Evolutionary conservation across 495 filamentous ascomycete species (phyloP), one percentile per base, ranked within the genome.

Genomic region (Chaetomium tenue): DNA sequence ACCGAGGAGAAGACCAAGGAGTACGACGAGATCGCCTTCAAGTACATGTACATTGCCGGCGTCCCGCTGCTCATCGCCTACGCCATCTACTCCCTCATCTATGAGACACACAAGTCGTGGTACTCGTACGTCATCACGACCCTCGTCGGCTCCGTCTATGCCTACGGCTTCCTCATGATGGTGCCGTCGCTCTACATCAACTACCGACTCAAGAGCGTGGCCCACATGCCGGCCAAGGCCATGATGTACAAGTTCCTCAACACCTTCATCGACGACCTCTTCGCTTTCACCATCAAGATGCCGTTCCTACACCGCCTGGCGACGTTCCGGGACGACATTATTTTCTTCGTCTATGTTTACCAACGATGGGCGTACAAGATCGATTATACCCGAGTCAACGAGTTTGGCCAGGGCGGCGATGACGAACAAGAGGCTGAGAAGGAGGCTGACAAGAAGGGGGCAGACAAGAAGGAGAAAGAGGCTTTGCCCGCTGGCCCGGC

Each of bases 131-230:
- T 95, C 75, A 86, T 88, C 68, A 85, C 95, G 37, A 97, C 94
- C 0, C 86, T 98, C 2, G 94, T 98, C 18, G 94, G 94, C 7
- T 93, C 89, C 54, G 94, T 98, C 39, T 98, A 98, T 74, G 93
- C 94, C 1, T 98, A 98, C 70, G 94, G 94, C 9, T 98, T 98
- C 81, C 77, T 98, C 64, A 98, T 98, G 95, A 98, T 98, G 94
- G 91, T 98, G 20, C 94, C 94, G 30, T 89, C 86, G 63, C 81
- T 98, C 60, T 98, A 98, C 76, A 98, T 98, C 86, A 98, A 98
- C 81, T 98, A 98, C 80, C 85, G 93, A 9, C 84, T 98, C 67
- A 94, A 98, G 86, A 90, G 86, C 65, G 92, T 98, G 47, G 94
- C 94, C 37, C 94, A 98, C 77, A 97, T 98, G 94, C 94, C 95